These are phyloP conservation scores for Malania oleifera DNA, from an alignment of 164 flowering plant genomes.

Conservation along the genomic window DNA sequence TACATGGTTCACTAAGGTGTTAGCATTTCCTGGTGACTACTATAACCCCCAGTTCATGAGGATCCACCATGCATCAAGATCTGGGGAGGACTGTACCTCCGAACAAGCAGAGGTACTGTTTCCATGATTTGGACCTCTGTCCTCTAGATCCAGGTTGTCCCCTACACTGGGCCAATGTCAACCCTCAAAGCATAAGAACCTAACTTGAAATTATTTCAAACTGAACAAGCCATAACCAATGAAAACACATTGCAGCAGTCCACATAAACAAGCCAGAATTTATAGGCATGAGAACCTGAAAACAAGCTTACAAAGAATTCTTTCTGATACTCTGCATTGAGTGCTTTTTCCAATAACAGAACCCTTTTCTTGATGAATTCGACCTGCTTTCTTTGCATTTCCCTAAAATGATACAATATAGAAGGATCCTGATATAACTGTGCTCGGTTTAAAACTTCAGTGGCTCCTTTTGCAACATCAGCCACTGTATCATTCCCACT, in stretches of 20 bases:
- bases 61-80: too few relatives aligned
- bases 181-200: too few relatives aligned
- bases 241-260: neutral
- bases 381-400: slow-evolving; percentile 87
- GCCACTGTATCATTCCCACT: slow-evolving; percentile 33
- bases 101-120: too few relatives aligned
- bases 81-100: too few relatives aligned
- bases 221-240: neutral
- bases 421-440: slow-evolving; percentile 53
- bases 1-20: too few relatives aligned
- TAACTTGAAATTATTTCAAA: too few relatives aligned
- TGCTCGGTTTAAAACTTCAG: slow-evolving; percentile 38
- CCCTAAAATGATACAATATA: slow-evolving; percentile 55
- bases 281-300: neutral
- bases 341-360: slow-evolving; percentile 81
- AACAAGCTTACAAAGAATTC: slow-evolving; percentile 56
- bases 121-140: too few relatives aligned
- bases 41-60: too few relatives aligned
- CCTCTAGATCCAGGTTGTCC: too few relatives aligned
- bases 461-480: slow-evolving; percentile 34
- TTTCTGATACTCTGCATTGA: slow-evolving; percentile 71
- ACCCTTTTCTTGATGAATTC: slow-evolving; percentile 93
- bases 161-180: too few relatives aligned
- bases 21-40: too few relatives aligned
- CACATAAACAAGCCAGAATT: neutral